Evolutionary conservation across 2,329 filamentous ascomycete species (phyloP), one percentile per base, ranked within the genome.

Genomic region (Colletotrichum australisinense): DNA sequence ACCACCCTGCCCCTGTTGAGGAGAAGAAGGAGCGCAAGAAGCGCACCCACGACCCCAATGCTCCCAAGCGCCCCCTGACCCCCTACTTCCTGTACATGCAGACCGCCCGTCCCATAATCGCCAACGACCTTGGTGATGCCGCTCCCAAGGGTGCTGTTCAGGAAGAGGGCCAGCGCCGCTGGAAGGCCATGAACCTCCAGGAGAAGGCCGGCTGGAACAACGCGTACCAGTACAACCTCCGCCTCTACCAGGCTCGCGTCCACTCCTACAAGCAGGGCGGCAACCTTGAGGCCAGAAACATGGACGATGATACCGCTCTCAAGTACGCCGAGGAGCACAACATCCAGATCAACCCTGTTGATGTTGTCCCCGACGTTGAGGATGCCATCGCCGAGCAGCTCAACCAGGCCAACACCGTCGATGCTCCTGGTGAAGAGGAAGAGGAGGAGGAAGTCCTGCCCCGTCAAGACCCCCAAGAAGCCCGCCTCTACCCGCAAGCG

Each of bases 11-110:
- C 1, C 71, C 71, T 30, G 88, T 86, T 11, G 89, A 91, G 79
- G 91, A 92, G 82, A 93, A 95, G 89, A 95, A 95, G 89, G 95
- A 97, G 88, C 93, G 94, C 83, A 96, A 97, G 89, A 95, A 95
- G 88, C 91, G 92, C 74, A 92, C 91, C 55, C 92, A 94, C 80
- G 96, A 98, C 82, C 95, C 95, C 77, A 97, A 98, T 83, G 95
- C 95, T 7, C 96, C 96, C 73, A 98, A 98, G 90, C 92, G 95
- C 63, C 95, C 96, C 9, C 84, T 98, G 80, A 98, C 96, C 6
- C 95, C 96, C 2, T 98, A 97, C 87, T 98, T 98, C 87, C 87
- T 98, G 74, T 98, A 95, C 87, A 95, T 97, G 88, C 93, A 97
- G 83, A 93, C 93, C 76, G 95, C 95, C 76, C 93, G 97, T 63